Conservation (phyloP, 345 rosid genomes). For the Cochlearia excelsa region DNA sequence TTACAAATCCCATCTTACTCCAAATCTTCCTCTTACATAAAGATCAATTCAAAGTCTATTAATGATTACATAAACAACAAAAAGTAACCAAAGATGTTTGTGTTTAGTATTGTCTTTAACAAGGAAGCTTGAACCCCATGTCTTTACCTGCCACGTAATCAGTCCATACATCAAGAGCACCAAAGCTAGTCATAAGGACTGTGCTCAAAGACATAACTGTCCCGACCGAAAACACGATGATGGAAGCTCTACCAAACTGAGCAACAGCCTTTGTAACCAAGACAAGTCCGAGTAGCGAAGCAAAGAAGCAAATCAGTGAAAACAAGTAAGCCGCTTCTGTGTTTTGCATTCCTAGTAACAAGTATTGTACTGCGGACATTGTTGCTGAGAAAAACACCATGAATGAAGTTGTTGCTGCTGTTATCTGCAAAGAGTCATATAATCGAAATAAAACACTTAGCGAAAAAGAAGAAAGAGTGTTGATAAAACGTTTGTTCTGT, state of each 20-base stretch:
- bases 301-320: conserved; percentile 57
- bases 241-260: conserved; percentile 72
- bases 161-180: conserved; percentile 63
- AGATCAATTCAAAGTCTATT: conserved; percentile 14
- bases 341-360: conserved; percentile 68
- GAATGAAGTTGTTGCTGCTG: conserved; percentile 58
- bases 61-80: not conserved
- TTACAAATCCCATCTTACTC: conserved; percentile 17
- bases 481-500: not conserved
- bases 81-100: not conserved
- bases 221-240: conserved; percentile 79
- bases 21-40: conserved; percentile 19
- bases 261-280: conserved; percentile 60
- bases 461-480: not conserved
- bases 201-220: conserved; percentile 73
- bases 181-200: conserved; percentile 63
- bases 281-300: conserved; percentile 64
- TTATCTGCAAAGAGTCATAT: conserved; percentile 43
- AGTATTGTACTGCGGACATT: conserved; percentile 49
- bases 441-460: not conserved
- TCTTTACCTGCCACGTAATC: conserved; percentile 58
- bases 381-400: conserved; percentile 44
- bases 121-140: conserved; percentile 74
- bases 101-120: conserved; percentile 37
- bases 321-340: conserved; percentile 48